Conservation (phyloP, 2,329 filamentous ascomycete genomes). For the Leptographium lundbergii region DNA sequence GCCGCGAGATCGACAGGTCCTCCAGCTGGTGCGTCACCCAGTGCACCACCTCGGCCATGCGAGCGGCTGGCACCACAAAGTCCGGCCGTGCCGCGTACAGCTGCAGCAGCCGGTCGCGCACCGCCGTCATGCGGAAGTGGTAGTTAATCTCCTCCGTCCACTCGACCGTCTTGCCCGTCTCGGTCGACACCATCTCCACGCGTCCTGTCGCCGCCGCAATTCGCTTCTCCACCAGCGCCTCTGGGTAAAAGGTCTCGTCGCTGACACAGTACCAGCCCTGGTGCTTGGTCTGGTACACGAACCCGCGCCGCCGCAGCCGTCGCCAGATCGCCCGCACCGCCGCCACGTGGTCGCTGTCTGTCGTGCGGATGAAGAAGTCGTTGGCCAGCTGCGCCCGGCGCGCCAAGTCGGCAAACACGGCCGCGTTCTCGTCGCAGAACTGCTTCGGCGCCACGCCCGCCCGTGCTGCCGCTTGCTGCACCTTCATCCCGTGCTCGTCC, state of each 20-base stretch:
- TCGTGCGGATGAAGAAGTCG: slow-evolving; percentile 87
- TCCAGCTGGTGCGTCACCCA: slow-evolving; percentile 68
- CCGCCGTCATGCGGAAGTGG: slow-evolving; percentile 79
- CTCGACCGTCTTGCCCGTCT: slow-evolving; percentile 87
- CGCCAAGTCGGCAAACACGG: slow-evolving; percentile 67
- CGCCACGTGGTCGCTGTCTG: slow-evolving; percentile 66
- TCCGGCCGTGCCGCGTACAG: slow-evolving; percentile 68
- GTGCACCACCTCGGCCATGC: slow-evolving; percentile 66
- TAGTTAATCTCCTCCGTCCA: slow-evolving; percentile 92
- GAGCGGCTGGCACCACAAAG: slow-evolving; percentile 60
- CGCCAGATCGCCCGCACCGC: slow-evolving; percentile 87
- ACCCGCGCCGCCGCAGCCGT: slow-evolving; percentile 59
- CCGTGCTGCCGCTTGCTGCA: slow-evolving; percentile 71
- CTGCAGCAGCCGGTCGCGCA: slow-evolving; percentile 63
- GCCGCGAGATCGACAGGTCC: slow-evolving; percentile 76
- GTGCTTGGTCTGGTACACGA: slow-evolving; percentile 76
- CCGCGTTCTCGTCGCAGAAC: slow-evolving; percentile 79
- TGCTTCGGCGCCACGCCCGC: slow-evolving; percentile 60
- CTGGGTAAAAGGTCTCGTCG: slow-evolving; percentile 92
- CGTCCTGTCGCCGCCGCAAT: slow-evolving; percentile 70
- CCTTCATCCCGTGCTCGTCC: slow-evolving; percentile 96
- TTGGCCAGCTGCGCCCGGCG: slow-evolving; percentile 55
- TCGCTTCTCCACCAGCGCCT: slow-evolving; percentile 57
- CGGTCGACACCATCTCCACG: slow-evolving; percentile 69
- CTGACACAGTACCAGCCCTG: slow-evolving; percentile 94